Percentiles rank a stretch among this genome's conserved stretches.
phyloP scores from a whole-genome alignment of 495 filamentous ascomycete genomes.

The Aspergillus carlsbadensis region DNA sequence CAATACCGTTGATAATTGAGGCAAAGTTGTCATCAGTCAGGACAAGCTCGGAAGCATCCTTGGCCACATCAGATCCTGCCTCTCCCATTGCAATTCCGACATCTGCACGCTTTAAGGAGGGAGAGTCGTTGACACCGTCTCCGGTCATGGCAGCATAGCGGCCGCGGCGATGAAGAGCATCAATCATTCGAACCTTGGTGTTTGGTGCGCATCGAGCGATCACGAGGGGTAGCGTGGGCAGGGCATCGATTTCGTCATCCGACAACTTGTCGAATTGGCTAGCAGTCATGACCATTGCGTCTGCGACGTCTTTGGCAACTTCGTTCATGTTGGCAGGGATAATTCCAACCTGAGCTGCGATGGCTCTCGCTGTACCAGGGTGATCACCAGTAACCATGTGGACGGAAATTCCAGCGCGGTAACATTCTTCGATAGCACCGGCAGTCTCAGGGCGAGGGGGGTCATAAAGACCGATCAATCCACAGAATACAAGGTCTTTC shows the following conservation, averaged over 20 bases:
- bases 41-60: constrained; percentile 80
- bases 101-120: constrained; percentile 77
- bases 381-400: constrained; percentile 77
- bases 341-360: constrained; percentile 66
- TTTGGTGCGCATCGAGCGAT: constrained; percentile 70
- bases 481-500: constrained; percentile 58
- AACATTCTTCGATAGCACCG: constrained; percentile 58
- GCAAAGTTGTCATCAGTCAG: constrained; percentile 84
- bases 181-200: constrained; percentile 78
- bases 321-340: constrained; percentile 53
- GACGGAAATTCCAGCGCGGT: constrained; percentile 67
- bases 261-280: constrained; percentile 65
- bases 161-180: constrained; percentile 66
- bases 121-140: constrained; percentile 86
- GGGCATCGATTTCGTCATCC: constrained; percentile 61
- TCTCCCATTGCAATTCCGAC: constrained; percentile 84
- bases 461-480: constrained; percentile 71
- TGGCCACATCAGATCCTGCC: constrained; percentile 79
- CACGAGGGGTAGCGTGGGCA: constrained; percentile 66
- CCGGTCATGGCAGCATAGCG: constrained; percentile 82
- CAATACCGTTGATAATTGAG: constrained; percentile 71
- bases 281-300: constrained; percentile 70
- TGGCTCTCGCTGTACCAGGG: constrained; percentile 62
- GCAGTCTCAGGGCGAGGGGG: constrained; percentile 59
- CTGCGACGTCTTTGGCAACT: constrained; percentile 53